Base-by-base conservation (phyloP, 768 basidiomycete genomes). In the Amylocystis lapponica region DNA sequence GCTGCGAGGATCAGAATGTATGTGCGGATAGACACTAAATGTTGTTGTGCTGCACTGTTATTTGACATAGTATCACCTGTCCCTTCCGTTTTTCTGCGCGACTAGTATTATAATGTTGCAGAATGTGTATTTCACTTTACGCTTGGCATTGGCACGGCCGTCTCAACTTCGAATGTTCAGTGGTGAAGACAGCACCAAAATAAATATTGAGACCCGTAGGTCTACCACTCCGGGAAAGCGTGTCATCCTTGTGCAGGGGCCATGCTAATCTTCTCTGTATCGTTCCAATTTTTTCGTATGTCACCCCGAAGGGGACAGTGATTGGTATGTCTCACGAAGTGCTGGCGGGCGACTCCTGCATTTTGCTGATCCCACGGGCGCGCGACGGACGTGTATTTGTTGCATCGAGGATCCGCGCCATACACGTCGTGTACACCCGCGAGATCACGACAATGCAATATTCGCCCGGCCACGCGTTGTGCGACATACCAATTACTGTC, bases 191-290 rank as follows among this genome's bases (percentile, higher is more conserved):
- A 14, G 5, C 5, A 5, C 5, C 31, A 14, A 33, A 58, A 66
- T 64, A 66, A 66, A 66, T 66, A 66, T 66, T 65, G 63, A 66
- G 61, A 65, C 60, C 64, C 62, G 61, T 64, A 64, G 62, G 57
- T 63, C 62, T 84, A 84, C 84, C 83, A 86, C 84, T 86, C 85
- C 83, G 83, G 82, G 76, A 85, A 86, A 89, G 86, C 86, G 88
- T 94, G 92, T 93, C 92, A 94, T 94, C 91, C 93, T 94, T 96
- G 91, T 94, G 92, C 92, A 95, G 92, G 93, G 92, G 91, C 93
- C 88, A 95, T 95, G 92, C 92, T 94, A 93, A 95, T 93, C 92
- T 94, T 94, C 91, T 95, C 91, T 93, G 91, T 93, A 94, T 93
- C 86, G 89, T 92, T 93, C 87, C 90, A 91, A 92, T 86, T 89